Evolutionary conservation across 2,329 filamentous ascomycete genomes (phyloP).

Genomic region (Exserohilum rostratum): DNA sequence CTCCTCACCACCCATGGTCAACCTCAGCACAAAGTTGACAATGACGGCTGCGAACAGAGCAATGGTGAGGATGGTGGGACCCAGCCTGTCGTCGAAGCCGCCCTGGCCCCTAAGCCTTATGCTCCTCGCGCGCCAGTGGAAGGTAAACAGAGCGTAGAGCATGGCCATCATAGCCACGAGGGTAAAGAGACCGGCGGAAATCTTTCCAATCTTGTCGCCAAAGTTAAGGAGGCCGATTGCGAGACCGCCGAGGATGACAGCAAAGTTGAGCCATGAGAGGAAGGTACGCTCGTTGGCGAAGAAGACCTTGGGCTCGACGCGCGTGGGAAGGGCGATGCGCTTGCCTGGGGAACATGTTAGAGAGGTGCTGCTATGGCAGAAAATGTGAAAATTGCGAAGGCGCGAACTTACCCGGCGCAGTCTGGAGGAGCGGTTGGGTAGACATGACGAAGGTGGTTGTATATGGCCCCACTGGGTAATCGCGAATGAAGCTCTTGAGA

Average conservation of each 20-base stretch:
- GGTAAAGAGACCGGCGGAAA: constrained; percentile 92
- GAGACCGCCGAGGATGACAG: constrained; percentile 94
- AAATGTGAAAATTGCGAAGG: background rate
- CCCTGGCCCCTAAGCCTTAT: constrained; percentile 90
- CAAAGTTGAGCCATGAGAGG: constrained; percentile 99
- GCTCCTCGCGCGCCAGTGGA: constrained; percentile 95
- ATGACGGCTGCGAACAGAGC: constrained; percentile 87
- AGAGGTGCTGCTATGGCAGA: background rate
- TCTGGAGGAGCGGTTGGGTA: constrained; percentile 93
- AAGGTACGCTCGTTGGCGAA: constrained; percentile 99
- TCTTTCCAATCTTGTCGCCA: constrained; percentile 90
- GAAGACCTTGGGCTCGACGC: constrained; percentile 99
- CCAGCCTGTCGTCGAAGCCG: constrained; percentile 95
- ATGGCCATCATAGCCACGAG: constrained; percentile 92
- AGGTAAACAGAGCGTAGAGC: constrained; percentile 92
- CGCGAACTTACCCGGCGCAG: constrained; percentile 74
- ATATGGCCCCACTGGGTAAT: constrained; percentile 17
- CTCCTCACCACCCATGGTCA: constrained; percentile 33
- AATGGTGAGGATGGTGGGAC: constrained; percentile 87
- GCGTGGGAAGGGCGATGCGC: constrained; percentile 95
- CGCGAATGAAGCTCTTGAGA: constrained; percentile 15
- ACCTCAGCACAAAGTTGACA: constrained; percentile 84
- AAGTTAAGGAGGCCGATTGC: constrained; percentile 98
- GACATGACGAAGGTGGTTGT: constrained; percentile 70
- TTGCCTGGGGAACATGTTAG: constrained; percentile 70